A percentile compares a stretch with the other conserved stretches of the same genome.
Conservation (phyloP, 2,329 filamentous ascomycete genomes). For the Elsinoe necatrix region DNA sequence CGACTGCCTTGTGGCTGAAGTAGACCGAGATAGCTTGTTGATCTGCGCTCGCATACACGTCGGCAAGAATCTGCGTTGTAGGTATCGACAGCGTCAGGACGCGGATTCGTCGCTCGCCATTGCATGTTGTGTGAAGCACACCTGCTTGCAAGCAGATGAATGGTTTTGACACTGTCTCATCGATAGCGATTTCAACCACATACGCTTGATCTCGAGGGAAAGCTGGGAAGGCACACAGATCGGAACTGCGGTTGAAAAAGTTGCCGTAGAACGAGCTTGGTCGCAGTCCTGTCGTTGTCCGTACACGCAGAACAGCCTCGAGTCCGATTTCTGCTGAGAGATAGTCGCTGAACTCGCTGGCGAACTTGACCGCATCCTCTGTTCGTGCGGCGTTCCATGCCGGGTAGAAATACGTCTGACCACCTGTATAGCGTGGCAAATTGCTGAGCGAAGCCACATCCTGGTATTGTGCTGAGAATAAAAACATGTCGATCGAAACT, state of each 20-base stretch:
- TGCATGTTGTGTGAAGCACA: conserved; percentile 94
- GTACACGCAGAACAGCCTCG: conserved; percentile 89
- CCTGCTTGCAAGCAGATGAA: conserved; percentile 90
- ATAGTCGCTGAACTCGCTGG: conserved; percentile 91
- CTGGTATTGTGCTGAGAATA: conserved; percentile 93
- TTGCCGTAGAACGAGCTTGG: conserved; percentile 99
- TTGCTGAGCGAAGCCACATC: conserved; percentile 96
- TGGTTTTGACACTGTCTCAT: conserved; percentile 85
- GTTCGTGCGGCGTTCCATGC: conserved; percentile 91
- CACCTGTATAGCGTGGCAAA: conserved; percentile 88
- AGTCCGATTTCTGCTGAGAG: conserved; percentile 93
- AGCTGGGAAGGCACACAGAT: conserved; percentile 94
- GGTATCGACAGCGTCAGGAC: conserved; percentile 90
- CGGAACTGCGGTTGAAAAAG: conserved; percentile 97
- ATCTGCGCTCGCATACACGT: conserved; percentile 90
- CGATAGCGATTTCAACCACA: conserved; percentile 95
- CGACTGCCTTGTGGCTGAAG: conserved; percentile 96
- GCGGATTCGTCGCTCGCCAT: conserved; percentile 88
- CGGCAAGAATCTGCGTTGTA: conserved; percentile 81
- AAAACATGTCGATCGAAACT: conserved; percentile 96
- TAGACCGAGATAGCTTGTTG: conserved; percentile 88
- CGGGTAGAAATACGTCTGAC: conserved; percentile 97
- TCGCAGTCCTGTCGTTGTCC: conserved; percentile 84
- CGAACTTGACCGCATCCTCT: conserved; percentile 97
- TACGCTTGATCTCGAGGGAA: conserved; percentile 97